phyloP scores from a whole-genome alignment of 805 yeast species.

The Candida dajiaensis region DNA sequence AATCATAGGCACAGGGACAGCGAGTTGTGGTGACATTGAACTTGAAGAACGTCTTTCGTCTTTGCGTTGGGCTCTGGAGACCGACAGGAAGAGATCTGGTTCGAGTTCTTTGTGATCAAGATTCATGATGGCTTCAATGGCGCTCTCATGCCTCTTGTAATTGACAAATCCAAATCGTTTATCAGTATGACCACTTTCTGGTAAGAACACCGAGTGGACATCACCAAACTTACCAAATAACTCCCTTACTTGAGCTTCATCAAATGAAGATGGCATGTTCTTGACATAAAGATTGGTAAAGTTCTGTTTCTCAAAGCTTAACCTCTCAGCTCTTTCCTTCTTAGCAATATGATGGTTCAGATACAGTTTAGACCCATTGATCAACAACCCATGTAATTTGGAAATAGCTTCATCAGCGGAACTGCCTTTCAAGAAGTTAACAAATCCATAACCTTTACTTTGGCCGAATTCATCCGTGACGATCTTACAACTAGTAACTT shows the following conservation, averaged over 20 bases:
- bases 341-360: conserved; percentile 59
- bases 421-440: conserved; percentile 45
- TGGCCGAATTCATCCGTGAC: conserved; percentile 39
- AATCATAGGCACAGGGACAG: background rate
- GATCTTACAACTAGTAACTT: conserved; percentile 38
- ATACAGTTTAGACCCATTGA: conserved; percentile 31
- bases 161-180: conserved; percentile 43
- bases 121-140: conserved; percentile 39
- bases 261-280: conserved; percentile 35
- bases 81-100: conserved; percentile 23
- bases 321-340: conserved; percentile 44
- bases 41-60: conserved; percentile 22
- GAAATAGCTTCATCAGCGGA: conserved; percentile 58
- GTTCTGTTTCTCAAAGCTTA: conserved; percentile 38
- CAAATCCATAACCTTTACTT: conserved; percentile 58
- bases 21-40: conserved; percentile 6
- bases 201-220: conserved; percentile 49
- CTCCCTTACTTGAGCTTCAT: conserved; percentile 31
- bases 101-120: conserved; percentile 39
- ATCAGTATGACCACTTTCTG: conserved; percentile 23
- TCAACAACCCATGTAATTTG: conserved; percentile 40
- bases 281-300: conserved; percentile 47
- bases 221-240: conserved; percentile 44
- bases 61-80: conserved; percentile 43
- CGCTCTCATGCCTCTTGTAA: conserved; percentile 40